phyloP scores from a whole-genome alignment of 495 filamentous ascomycete genomes.

The Talaromyces ruber region DNA sequence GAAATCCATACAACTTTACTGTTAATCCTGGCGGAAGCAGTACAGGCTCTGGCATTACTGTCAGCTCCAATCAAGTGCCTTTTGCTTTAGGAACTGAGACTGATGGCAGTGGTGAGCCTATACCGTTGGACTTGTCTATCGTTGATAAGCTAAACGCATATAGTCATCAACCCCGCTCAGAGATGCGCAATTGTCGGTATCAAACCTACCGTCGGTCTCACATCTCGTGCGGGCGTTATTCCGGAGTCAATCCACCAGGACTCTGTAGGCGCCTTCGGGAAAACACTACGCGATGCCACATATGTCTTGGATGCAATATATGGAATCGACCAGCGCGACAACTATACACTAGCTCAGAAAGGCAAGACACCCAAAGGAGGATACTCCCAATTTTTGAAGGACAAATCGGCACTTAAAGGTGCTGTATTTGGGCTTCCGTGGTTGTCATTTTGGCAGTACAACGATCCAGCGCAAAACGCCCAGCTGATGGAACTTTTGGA shows the following conservation, averaged over 20 bases:
- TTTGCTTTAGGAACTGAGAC: constrained; percentile 69
- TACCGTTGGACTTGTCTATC: neutral
- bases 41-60: constrained; percentile 53
- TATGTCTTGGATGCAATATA: constrained; percentile 60
- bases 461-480: constrained; percentile 41
- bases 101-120: constrained; percentile 47
- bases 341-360: constrained; percentile 48
- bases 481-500: constrained; percentile 43
- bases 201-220: constrained; percentile 60
- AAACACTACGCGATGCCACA: constrained; percentile 57
- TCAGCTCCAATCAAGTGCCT: constrained; percentile 51
- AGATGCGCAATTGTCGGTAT: constrained; percentile 57
- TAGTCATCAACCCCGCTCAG: constrained; percentile 62
- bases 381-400: constrained; percentile 46
- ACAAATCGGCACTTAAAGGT: constrained; percentile 43
- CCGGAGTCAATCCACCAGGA: constrained; percentile 61
- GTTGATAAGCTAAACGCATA: neutral
- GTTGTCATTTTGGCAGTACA: constrained; percentile 57
- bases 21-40: constrained; percentile 60
- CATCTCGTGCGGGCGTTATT: constrained; percentile 53
- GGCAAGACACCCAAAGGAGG: constrained; percentile 44
- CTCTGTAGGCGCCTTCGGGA: constrained; percentile 56
- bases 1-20: constrained; percentile 61
- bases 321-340: constrained; percentile 49
- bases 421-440: constrained; percentile 65